Evolutionary conservation across 306 rosid genomes (phyloP).

Genomic region (Cicer bijugum): DNA sequence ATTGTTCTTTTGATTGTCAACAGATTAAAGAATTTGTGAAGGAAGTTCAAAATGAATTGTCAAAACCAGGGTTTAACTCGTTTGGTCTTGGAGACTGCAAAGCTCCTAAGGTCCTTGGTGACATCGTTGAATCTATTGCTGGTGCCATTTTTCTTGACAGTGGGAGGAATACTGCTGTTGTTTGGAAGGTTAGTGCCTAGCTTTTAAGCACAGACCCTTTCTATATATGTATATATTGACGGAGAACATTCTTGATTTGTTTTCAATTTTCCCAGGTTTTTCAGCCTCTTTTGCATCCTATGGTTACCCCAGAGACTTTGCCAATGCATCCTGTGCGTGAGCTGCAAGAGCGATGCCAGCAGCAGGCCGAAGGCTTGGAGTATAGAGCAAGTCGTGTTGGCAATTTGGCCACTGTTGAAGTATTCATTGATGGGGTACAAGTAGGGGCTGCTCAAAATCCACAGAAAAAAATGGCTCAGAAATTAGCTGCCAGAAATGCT

Average conservation of each 20-base stretch:
- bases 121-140: constrained; percentile 95
- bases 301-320: constrained; percentile 98
- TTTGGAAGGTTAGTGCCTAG: constrained; percentile 73
- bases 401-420: constrained; percentile 93
- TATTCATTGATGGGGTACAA: constrained; percentile 89
- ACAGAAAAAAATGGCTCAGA: constrained; percentile 99
- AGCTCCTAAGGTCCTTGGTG: constrained; percentile 99
- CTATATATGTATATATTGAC: neutral
- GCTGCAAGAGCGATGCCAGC: constrained; percentile 99
- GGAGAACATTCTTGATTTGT: constrained; percentile 15
- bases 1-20: constrained; percentile 42
- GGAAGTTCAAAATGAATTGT: constrained; percentile 83
- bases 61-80: constrained; percentile 92
- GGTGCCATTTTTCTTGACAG: constrained; percentile 95
- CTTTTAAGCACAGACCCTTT: constrained; percentile 6
- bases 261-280: constrained; percentile 64
- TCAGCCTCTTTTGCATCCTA: constrained; percentile 92
- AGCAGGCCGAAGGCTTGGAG: constrained; percentile 97
- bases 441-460: constrained; percentile 88
- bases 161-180: constrained; percentile 70
- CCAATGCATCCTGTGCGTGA: constrained; percentile 99
- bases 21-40: constrained; percentile 96
- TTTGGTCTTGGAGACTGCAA: constrained; percentile 98
- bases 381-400: constrained; percentile 91
- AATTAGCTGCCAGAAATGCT: constrained; percentile 96